Evolutionary conservation across 441 rosid genomes (phyloP).

Genomic region (Corymbia calophylla): DNA sequence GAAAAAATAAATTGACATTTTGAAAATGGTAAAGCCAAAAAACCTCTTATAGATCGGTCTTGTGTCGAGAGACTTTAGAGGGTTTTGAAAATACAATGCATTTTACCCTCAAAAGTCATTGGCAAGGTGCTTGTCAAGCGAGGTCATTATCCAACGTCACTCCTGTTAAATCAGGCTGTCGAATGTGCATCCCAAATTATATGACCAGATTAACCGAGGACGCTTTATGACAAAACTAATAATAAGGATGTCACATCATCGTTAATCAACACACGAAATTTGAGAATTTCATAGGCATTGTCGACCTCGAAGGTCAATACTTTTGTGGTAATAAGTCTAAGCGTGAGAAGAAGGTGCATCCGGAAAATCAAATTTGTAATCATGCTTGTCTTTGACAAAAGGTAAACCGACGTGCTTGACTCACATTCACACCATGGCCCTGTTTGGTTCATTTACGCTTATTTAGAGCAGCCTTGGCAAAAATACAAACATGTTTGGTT

Average conservation of each 20-base stretch:
- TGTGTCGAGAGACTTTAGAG: background rate
- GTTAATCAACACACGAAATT: background rate
- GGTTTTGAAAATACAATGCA: background rate
- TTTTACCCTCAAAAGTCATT: background rate
- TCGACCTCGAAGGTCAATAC: background rate
- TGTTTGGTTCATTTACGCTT: background rate
- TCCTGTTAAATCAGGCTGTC: background rate
- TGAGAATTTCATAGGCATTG: background rate
- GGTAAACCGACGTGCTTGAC: background rate
- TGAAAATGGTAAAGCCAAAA: background rate
- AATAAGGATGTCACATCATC: background rate
- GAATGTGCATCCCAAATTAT: background rate
- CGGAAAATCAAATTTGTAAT: background rate
- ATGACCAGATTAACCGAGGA: no score
- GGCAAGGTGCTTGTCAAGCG: background rate
- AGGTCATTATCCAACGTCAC: background rate
- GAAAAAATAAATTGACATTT: background rate
- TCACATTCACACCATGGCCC: background rate
- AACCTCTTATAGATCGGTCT: background rate
- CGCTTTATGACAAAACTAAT: background rate
- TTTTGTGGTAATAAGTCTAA: background rate
- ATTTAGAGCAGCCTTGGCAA: no score
- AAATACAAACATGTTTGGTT: no score
- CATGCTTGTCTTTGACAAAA: background rate
- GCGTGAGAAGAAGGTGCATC: background rate